These are phyloP conservation scores for Cantharellus anzutake DNA, from an alignment of 768 basidiomycete species.

Conservation along the genomic window DNA sequence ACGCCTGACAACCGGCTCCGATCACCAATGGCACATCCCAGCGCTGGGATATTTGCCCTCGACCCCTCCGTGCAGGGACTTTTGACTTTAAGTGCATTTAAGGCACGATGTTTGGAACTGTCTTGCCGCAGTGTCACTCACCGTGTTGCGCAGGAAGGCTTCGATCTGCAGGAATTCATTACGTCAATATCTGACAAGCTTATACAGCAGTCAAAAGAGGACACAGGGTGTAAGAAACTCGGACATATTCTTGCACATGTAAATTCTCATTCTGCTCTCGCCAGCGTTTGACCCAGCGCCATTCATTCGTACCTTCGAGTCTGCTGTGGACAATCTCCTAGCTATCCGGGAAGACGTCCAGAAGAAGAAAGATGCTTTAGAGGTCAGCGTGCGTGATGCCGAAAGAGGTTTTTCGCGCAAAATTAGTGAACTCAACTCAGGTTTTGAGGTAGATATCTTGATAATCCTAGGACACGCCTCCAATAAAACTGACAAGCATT, in stretches of 20 bases:
- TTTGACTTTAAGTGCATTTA: constrained; percentile 15
- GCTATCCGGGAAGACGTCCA: constrained; percentile 80
- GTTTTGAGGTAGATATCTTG: constrained; percentile 62
- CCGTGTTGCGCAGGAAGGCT: constrained; percentile 42
- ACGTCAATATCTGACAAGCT: constrained; percentile 71
- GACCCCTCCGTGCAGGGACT: constrained; percentile 31
- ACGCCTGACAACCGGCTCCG: not conserved
- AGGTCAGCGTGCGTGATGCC: constrained; percentile 71
- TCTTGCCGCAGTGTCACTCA: not conserved
- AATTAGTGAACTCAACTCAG: constrained; percentile 79
- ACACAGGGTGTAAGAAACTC: constrained; percentile 53
- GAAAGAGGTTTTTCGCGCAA: constrained; percentile 91
- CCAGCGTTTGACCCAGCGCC: constrained; percentile 88
- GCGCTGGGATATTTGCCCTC: constrained; percentile 20
- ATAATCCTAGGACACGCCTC: not conserved
- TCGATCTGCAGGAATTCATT: constrained; percentile 83
- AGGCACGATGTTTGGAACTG: not conserved
- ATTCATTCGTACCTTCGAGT: constrained; percentile 82
- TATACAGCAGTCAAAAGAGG: constrained; percentile 66
- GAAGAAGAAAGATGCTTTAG: constrained; percentile 74
- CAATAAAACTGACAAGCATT: not conserved
- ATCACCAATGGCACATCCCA: not conserved
- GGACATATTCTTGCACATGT: not conserved
- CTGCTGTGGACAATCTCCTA: constrained; percentile 75
- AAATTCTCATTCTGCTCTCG: not conserved